A percentile compares a stretch with the other conserved stretches of the same genome.
phyloP scores from a whole-genome alignment of 441 rosid species.

The Gossypium laxum region DNA sequence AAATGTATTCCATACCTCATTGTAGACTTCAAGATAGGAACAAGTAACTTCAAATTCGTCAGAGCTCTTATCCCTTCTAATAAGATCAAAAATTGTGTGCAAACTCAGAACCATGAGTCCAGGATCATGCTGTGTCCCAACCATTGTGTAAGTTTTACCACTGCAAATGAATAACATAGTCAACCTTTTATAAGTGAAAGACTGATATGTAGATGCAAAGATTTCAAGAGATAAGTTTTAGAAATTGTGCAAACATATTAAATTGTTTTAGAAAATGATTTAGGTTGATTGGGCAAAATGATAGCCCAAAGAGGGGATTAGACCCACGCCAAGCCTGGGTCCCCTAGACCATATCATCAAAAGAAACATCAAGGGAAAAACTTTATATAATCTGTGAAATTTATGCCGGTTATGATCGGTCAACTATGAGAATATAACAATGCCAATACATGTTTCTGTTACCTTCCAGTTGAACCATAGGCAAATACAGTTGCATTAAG shows the following conservation, averaged over 20 bases:
- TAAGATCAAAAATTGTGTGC: conserved; percentile 64
- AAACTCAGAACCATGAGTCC: conserved; percentile 94
- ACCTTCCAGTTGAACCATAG: conserved; percentile 91
- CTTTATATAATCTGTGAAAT: not conserved
- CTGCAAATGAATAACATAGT: conserved; percentile 29
- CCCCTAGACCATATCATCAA: not conserved
- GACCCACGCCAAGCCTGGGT: not conserved
- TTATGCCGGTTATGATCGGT: not conserved
- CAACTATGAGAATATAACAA: conserved; percentile 3
- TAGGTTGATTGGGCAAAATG: not conserved
- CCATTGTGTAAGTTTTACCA: conserved; percentile 95
- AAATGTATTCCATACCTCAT: conserved; percentile 47
- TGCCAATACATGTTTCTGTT: conserved; percentile 16
- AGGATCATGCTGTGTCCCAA: conserved; percentile 71
- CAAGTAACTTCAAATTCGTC: conserved; percentile 75
- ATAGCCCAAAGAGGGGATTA: not conserved
- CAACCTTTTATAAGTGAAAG: not conserved
- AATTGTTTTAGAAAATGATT: not conserved
- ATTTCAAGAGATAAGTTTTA: conserved; percentile 3
- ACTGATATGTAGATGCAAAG: not conserved
- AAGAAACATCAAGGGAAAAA: not conserved
- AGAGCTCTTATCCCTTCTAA: conserved; percentile 51
- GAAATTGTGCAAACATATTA: not conserved
- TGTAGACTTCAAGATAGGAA: conserved; percentile 90
- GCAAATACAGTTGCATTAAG: conserved; percentile 88